Conservation (phyloP, 2,329 filamentous ascomycete species). For the Cercospora sesami region DNA sequence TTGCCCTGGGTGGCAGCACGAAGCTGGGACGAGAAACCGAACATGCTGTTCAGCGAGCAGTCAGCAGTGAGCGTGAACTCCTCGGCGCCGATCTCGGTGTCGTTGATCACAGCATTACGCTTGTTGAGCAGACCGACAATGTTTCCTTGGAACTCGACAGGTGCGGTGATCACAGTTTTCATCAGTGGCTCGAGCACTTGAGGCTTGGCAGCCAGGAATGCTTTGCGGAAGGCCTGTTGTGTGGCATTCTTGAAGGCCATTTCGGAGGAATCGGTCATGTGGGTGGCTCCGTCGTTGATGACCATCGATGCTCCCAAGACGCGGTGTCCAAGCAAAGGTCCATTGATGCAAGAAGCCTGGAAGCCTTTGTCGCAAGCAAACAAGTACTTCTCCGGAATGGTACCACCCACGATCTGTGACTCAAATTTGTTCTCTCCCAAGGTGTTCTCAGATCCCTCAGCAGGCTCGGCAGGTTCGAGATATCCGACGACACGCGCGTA, state of each 20-base stretch:
- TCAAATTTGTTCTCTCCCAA: constrained; percentile 79
- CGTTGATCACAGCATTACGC: constrained; percentile 89
- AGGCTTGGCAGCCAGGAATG: constrained; percentile 77
- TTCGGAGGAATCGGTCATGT: constrained; percentile 97
- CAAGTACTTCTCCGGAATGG: constrained; percentile 93
- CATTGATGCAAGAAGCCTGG: constrained; percentile 75
- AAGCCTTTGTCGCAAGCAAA: constrained; percentile 96
- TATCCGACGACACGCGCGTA: constrained; percentile 89
- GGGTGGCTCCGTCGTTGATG: constrained; percentile 92
- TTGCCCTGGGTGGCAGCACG: constrained; percentile 95
- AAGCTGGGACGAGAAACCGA: constrained; percentile 89
- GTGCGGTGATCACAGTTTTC: constrained; percentile 96
- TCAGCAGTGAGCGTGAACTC: constrained; percentile 92
- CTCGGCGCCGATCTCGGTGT: constrained; percentile 89
- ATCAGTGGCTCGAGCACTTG: constrained; percentile 92
- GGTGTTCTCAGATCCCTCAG: constrained; percentile 45
- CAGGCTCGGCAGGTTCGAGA: constrained; percentile 72
- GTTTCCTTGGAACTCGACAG: constrained; percentile 95
- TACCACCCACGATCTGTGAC: constrained; percentile 81
- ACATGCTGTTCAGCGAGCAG: constrained; percentile 95
- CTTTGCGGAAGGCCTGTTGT: constrained; percentile 94
- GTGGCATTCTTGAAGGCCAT: constrained; percentile 93
- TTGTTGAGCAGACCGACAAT: constrained; percentile 96
- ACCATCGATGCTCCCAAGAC: constrained; percentile 90
- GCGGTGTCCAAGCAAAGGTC: constrained; percentile 87